Evolutionary conservation across 2,329 filamentous ascomycete species (phyloP).

Genomic region (Zymoseptoria crescenta): DNA sequence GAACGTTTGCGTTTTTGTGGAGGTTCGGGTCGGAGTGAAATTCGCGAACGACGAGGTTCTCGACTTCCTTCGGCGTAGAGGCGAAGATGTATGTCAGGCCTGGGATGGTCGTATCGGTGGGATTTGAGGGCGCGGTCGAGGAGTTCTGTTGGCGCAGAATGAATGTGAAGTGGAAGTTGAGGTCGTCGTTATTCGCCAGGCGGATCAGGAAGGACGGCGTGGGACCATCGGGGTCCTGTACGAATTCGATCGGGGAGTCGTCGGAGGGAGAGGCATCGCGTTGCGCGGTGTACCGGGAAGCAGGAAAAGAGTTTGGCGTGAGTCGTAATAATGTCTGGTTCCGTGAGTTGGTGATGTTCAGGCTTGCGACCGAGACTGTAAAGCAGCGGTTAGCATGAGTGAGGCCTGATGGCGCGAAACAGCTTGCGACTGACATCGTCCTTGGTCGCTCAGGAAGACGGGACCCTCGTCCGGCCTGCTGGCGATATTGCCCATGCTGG

Average conservation of each 20-base stretch:
- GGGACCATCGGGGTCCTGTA: constrained; percentile 70
- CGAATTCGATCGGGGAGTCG: constrained; percentile 71
- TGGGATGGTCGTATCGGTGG: constrained; percentile 68
- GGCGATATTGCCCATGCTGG: constrained; percentile 77
- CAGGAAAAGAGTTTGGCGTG: constrained; percentile 79
- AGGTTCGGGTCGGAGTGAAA: constrained; percentile 96
- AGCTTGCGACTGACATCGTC: constrained; percentile 61
- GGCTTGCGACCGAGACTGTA: constrained; percentile 76
- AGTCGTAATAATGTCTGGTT: constrained; percentile 70
- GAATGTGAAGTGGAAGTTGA: constrained; percentile 89
- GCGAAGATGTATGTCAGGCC: constrained; percentile 90
- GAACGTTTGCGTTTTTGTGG: constrained; percentile 94
- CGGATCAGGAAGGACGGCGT: constrained; percentile 74
- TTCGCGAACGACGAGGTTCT: constrained; percentile 87
- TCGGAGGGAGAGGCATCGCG: constrained; percentile 55
- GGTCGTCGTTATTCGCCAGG: constrained; percentile 81
- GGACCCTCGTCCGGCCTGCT: constrained; percentile 79
- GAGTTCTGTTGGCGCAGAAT: constrained; percentile 51
- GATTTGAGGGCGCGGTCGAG: constrained; percentile 26
- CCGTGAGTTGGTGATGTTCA: constrained; percentile 72
- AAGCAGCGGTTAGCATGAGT: background rate
- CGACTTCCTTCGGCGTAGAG: constrained; percentile 75
- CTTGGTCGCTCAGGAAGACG: constrained; percentile 85
- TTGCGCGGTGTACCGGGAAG: constrained; percentile 65
- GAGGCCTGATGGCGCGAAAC: background rate